phyloP scores from a whole-genome alignment of 2,329 filamentous ascomycete genomes.

The Colletotrichum truncatum region DNA sequence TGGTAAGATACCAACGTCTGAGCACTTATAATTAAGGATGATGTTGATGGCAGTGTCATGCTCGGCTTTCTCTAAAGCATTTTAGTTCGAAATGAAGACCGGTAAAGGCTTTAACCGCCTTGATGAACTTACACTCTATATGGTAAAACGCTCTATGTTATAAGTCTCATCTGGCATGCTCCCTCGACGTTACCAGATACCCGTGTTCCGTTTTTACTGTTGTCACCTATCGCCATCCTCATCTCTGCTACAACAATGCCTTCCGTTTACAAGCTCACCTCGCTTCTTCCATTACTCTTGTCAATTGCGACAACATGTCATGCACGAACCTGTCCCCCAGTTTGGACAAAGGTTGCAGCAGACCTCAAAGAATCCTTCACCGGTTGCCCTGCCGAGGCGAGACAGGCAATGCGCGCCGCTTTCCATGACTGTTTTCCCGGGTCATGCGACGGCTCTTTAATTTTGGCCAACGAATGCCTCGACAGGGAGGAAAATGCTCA shows the following conservation, averaged over 20 bases:
- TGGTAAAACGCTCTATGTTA: too few relatives aligned
- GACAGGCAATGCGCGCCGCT: constrained; percentile 9
- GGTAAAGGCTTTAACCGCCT: too few relatives aligned
- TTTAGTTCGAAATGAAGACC: too few relatives aligned
- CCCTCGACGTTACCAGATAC: too few relatives aligned
- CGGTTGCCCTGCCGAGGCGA: background rate
- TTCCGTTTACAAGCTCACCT: background rate
- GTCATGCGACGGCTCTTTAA: constrained; percentile 13
- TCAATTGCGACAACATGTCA: background rate
- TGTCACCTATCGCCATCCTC: background rate
- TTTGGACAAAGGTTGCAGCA: constrained; percentile 8
- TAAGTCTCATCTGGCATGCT: too few relatives aligned
- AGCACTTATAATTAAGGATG: background rate
- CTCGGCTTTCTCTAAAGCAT: too few relatives aligned
- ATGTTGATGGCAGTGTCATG: too few relatives aligned
- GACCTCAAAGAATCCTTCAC: constrained; percentile 5
- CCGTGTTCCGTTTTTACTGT: too few relatives aligned
- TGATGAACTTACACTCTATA: too few relatives aligned
- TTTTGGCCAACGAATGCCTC: constrained; percentile 14
- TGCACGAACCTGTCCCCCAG: background rate
- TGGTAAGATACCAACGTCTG: too few relatives aligned
- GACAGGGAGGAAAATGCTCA: constrained; percentile 14
- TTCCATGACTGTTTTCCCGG: constrained; percentile 19
- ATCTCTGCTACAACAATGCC: background rate
- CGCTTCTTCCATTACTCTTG: background rate